Evolutionary conservation across 164 flowering plant genomes (phyloP).

Genomic region (Annona squamosa): DNA sequence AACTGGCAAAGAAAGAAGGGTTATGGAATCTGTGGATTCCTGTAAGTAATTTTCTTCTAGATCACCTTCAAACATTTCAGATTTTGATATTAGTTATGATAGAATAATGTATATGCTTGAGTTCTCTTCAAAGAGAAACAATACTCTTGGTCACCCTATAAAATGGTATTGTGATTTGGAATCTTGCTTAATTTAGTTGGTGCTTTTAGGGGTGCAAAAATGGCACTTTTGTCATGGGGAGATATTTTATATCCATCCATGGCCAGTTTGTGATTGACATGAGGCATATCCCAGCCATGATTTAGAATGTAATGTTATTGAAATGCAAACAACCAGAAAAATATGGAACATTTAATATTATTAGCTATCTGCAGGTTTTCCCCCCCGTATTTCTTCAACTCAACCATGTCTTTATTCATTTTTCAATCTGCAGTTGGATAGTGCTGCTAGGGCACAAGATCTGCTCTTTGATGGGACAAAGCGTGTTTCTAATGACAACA

Average conservation of each 20-base stretch:
- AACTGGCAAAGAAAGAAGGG: conserved; percentile 83
- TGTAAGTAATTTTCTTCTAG: conserved; percentile 34
- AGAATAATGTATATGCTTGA: neutral
- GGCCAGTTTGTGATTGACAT: neutral
- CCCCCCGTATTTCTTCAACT: neutral
- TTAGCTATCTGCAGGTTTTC: neutral
- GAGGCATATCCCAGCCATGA: neutral
- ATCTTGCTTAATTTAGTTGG: neutral
- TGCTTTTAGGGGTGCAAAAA: neutral
- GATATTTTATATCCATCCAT: neutral
- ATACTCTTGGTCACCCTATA: neutral
- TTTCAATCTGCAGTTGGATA: conserved; percentile 59
- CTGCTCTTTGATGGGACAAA: conserved; percentile 37
- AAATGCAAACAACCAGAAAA: neutral
- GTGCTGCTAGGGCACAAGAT: conserved; percentile 78
- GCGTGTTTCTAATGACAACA: conserved; percentile 13
- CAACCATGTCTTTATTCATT: neutral
- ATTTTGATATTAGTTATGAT: too few relatives aligned
- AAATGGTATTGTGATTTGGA: neutral
- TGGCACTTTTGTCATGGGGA: neutral
- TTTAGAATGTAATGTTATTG: neutral
- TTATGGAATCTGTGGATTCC: conserved; percentile 93
- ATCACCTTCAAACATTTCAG: neutral
- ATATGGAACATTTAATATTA: too few relatives aligned
- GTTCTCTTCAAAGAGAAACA: neutral